Percentiles rank a stretch among this genome's conserved stretches.
These are phyloP conservation scores for Pseudonectria foliicola DNA, from an alignment of 2,329 filamentous ascomycete genomes.

Conservation along the genomic window DNA sequence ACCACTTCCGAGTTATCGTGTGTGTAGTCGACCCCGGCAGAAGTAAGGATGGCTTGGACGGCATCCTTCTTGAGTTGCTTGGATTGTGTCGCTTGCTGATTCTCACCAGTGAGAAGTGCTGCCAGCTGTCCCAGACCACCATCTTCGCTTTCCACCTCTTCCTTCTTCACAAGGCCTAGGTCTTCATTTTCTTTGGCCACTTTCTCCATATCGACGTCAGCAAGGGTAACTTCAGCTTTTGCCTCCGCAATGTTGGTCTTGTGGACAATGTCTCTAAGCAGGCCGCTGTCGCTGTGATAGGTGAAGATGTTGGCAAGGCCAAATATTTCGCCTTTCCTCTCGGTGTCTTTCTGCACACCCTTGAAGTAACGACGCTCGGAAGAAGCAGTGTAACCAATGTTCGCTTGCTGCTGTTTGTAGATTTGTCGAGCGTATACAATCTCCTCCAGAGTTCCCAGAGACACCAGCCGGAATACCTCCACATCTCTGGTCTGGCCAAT, in stretches of 20 bases:
- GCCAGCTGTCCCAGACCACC: conserved; percentile 69
- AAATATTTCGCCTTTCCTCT: conserved; percentile 88
- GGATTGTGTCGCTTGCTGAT: conserved; percentile 32
- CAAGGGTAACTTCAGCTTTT: conserved; percentile 72
- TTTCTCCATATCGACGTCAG: conserved; percentile 66
- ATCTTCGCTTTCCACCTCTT: conserved; percentile 50
- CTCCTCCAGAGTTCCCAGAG: conserved; percentile 89
- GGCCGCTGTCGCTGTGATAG: conserved; percentile 69
- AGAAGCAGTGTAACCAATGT: conserved; percentile 91
- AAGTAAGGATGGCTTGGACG: conserved; percentile 79
- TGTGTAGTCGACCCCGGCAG: conserved; percentile 87
- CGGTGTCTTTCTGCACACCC: conserved; percentile 77
- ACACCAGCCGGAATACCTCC: conserved; percentile 88
- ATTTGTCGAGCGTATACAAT: conserved; percentile 96
- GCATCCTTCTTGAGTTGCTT: conserved; percentile 56
- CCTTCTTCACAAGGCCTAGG: conserved; percentile 35
- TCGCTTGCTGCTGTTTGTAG: conserved; percentile 98
- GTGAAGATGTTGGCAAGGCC: conserved; percentile 81
- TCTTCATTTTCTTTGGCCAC: conserved; percentile 47
- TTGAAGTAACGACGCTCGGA: conserved; percentile 92
- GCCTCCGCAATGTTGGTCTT: conserved; percentile 97
- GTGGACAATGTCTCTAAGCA: conserved; percentile 93
- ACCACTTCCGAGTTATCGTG: conserved; percentile 96
- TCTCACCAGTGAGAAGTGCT: conserved; percentile 38
- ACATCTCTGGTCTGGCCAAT: conserved; percentile 92